Conservation (phyloP, 352 stramenopile species). For the Pythium aquatile region DNA sequence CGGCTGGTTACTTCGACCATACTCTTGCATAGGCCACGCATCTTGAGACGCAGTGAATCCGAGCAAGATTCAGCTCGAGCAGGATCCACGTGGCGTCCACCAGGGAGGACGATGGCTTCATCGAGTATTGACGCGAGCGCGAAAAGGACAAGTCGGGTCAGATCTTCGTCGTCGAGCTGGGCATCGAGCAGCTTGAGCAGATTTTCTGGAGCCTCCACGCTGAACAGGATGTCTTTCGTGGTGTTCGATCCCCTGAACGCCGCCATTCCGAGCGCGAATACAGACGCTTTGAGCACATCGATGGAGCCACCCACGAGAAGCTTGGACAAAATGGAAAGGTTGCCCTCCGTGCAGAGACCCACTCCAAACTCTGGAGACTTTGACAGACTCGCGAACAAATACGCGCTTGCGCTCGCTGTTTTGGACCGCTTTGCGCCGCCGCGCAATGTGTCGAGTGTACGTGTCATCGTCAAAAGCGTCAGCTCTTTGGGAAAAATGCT, state of each 20-base stretch:
- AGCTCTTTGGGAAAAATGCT: conserved; percentile 52
- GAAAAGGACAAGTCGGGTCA: conserved; percentile 48
- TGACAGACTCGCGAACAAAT: conserved; percentile 54
- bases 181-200: conserved; percentile 48
- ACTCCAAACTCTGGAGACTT: conserved; percentile 50
- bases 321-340: conserved; percentile 66
- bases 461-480: conserved; percentile 30
- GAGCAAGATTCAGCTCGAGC: not conserved
- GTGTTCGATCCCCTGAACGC: conserved; percentile 34
- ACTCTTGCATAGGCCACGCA: conserved; percentile 3
- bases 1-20: not conserved
- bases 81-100: conserved; percentile 9
- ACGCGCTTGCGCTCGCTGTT: conserved; percentile 49
- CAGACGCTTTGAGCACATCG: conserved; percentile 48
- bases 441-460: conserved; percentile 62
- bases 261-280: conserved; percentile 55
- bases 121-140: conserved; percentile 39
- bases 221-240: conserved; percentile 49
- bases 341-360: conserved; percentile 47
- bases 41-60: conserved; percentile 9
- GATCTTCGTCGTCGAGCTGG: conserved; percentile 26
- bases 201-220: conserved; percentile 43
- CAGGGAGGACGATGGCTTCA: conserved; percentile 28
- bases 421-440: conserved; percentile 62
- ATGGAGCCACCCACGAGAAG: conserved; percentile 52